Evolutionary conservation across 148 eudicot genomes (phyloP), one percentile per base, ranked within the genome.

Genomic region (Chenopodium berlandieri): DNA sequence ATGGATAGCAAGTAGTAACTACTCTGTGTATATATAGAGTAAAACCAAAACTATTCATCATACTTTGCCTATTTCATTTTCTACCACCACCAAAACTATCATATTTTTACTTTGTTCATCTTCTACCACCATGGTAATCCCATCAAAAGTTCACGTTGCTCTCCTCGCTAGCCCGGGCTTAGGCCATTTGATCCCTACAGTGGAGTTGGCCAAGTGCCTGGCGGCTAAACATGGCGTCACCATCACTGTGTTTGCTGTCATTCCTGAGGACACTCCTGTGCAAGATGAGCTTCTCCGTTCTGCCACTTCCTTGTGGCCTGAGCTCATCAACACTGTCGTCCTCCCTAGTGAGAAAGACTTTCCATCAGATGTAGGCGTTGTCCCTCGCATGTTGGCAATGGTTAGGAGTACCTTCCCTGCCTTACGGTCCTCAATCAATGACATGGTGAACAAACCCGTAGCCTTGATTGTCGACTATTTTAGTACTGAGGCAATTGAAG

Each of bases 131-230:
- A 86, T 86, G 83, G 64, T 37, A 25, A 83, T 17, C 56, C 48
- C 69, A 75, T 23, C 60, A 71, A 89, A 82, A 12, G 40, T 81
- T 37, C 89, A 91, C 58, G 73, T 91, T 0, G 87, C 87, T 0
- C 52, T 91, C 67, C 82, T 91, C 8, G 75, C 90, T 1, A 88
- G 88, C 87, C 93, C 91, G 4, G 91, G 92, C 16, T 80, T 89
- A 58, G 95, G 93, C 75, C 94, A 91, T 77, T 22, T 87, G 32
- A 85, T 82, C 83, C 93, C 91, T 2, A 68, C 87, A 56, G 23
- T 92, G 56, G 87, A 89, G 76, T 73, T 91, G 17, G 89, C 90
- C 14, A 85, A 82, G 64, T 84, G 84, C 69, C 88, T 90, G 37
- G 83, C 85, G 69, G 40, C 78, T 74, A 81, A 82, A 78, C 89